Evolutionary conservation across 164 flowering plant species (phyloP).

Genomic region (Vitis rotundifolia): DNA sequence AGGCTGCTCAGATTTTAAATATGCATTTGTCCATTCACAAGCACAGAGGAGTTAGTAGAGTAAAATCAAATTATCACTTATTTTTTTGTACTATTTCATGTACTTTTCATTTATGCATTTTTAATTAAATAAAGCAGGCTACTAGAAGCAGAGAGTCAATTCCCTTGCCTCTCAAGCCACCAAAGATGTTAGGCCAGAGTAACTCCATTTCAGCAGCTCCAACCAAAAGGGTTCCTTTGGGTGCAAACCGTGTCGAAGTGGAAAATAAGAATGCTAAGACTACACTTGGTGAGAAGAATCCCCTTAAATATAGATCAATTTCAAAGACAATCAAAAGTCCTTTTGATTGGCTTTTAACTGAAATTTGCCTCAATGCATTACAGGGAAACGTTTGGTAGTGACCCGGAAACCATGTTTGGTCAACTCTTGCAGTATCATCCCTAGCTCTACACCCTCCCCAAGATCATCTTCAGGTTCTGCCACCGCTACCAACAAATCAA

Average conservation of each 20-base stretch:
- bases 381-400: constrained; percentile 22
- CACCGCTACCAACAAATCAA: constrained; percentile 17
- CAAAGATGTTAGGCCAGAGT: constrained; percentile 7
- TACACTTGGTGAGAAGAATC: constrained; percentile 16
- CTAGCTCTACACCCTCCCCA: constrained; percentile 30
- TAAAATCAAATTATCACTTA: too few relatives aligned
- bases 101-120: not conserved
- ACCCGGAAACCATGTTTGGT: constrained; percentile 29
- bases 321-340: too few relatives aligned
- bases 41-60: too few relatives aligned
- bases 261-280: constrained; percentile 8
- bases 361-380: constrained; percentile 5
- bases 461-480: constrained; percentile 30
- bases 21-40: too few relatives aligned
- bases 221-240: constrained; percentile 13
- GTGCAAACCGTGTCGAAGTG: constrained; percentile 3
- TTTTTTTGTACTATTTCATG: too few relatives aligned
- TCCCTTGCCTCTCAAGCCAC: constrained; percentile 15
- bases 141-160: constrained; percentile 5
- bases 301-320: not conserved
- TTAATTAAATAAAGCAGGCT: constrained; percentile 11
- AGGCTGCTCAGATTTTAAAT: not conserved
- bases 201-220: constrained; percentile 9
- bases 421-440: constrained; percentile 19
- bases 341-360: not conserved